Conservation (phyloP, 495 filamentous ascomycete species). For the Xylaria longipes region DNA sequence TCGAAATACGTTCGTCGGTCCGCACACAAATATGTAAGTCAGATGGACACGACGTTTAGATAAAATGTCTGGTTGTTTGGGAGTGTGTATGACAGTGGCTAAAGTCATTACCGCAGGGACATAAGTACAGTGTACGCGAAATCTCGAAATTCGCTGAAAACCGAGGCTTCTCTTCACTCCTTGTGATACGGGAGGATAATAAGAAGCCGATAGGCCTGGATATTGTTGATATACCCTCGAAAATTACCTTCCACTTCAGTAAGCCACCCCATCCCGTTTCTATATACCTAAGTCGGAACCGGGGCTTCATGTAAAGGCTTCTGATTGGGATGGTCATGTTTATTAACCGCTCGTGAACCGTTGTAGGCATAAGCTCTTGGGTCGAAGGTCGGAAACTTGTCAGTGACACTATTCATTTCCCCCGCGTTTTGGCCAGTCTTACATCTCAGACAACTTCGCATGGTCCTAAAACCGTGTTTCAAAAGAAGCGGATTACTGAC, state of each 20-base stretch:
- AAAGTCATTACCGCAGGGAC: conserved; percentile 42
- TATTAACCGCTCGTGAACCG: neutral
- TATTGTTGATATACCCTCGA: conserved; percentile 80
- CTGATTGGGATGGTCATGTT: neutral
- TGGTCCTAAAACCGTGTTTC: neutral
- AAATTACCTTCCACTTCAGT: conserved; percentile 85
- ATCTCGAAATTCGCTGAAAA: conserved; percentile 85
- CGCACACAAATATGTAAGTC: conserved; percentile 66
- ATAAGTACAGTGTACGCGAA: conserved; percentile 89
- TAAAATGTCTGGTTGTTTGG: neutral
- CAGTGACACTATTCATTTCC: neutral
- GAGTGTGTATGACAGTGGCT: neutral
- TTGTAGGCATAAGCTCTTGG: conserved; percentile 68
- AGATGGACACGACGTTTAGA: neutral
- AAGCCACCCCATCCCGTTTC: neutral
- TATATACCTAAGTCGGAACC: neutral
- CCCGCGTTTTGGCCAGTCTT: neutral
- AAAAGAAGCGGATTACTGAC: conserved; percentile 7
- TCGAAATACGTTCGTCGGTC: conserved; percentile 83
- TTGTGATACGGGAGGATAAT: conserved; percentile 83
- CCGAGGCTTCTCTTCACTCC: conserved; percentile 77
- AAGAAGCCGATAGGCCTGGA: conserved; percentile 80
- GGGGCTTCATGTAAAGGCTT: neutral
- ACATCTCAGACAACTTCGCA: neutral
- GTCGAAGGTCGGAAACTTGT: conserved; percentile 76